A percentile compares a stretch with the other conserved stretches of the same genome.
These are phyloP conservation scores for Vigna radiata DNA, from an alignment of 306 rosid genomes.

Conservation along the genomic window DNA sequence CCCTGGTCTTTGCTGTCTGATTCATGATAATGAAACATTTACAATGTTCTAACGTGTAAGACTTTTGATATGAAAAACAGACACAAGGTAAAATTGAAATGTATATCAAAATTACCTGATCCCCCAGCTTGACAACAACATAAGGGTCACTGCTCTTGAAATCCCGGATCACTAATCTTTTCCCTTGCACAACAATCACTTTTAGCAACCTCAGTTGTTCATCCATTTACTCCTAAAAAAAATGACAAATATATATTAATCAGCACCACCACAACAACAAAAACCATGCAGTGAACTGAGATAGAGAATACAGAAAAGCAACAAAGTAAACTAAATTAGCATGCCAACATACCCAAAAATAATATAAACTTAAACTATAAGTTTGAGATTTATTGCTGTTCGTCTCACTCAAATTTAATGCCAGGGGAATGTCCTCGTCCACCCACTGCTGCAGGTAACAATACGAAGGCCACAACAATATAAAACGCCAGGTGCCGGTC, in stretches of 20 bases:
- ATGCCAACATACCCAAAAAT: neutral
- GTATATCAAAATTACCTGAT: conserved; percentile 57
- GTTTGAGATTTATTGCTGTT: neutral
- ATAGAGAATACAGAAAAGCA: neutral
- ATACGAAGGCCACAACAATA: neutral
- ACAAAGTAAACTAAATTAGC: neutral
- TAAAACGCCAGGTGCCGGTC: neutral
- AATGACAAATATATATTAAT: neutral
- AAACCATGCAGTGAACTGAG: neutral
- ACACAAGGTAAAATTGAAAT: neutral
- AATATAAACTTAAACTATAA: neutral
- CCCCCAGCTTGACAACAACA: conserved; percentile 76
- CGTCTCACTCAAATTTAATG: conserved; percentile 15
- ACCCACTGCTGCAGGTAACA: neutral
- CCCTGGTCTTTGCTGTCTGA: conserved; percentile 84
- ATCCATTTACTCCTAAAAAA: neutral
- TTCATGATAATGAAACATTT: conserved; percentile 42
- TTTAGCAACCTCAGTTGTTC: conserved; percentile 46
- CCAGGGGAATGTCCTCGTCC: neutral
- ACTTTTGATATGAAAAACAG: neutral
- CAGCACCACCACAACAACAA: neutral
- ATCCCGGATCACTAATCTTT: conserved; percentile 76
- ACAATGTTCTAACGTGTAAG: neutral
- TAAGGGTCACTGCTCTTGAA: conserved; percentile 87
- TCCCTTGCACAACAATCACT: conserved; percentile 65